phyloP scores from a whole-genome alignment of 2,329 filamentous ascomycete species.

The Claviceps pazoutovae region DNA sequence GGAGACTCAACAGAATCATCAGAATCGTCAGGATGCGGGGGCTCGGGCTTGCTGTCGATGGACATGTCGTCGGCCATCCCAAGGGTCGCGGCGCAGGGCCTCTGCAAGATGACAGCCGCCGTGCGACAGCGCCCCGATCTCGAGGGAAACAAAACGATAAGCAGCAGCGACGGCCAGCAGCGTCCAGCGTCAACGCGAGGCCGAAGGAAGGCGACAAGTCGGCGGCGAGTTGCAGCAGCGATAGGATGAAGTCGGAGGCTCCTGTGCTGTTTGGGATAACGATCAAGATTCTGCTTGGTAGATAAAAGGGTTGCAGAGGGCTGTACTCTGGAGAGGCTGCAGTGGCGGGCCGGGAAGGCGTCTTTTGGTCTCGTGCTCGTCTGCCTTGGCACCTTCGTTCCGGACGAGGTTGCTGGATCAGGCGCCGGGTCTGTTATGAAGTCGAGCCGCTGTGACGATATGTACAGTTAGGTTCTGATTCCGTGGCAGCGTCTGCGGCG shows the following conservation, averaged over 20 bases:
- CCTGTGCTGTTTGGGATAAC: slow-evolving; percentile 5
- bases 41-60: slow-evolving; percentile 34
- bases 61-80: slow-evolving; percentile 56
- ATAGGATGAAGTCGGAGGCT: slow-evolving; percentile 5
- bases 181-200: slow-evolving; percentile 1
- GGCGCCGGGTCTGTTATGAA: neutral
- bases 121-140: slow-evolving; percentile 22
- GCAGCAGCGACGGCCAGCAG: slow-evolving; percentile 10
- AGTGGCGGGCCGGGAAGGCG: neutral
- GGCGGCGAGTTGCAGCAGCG: neutral
- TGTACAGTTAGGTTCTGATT: slow-evolving; percentile 6
- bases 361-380: neutral
- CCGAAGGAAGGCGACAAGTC: neutral
- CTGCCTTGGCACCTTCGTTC: neutral
- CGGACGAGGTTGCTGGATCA: neutral
- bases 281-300: slow-evolving; percentile 7
- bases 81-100: slow-evolving; percentile 22
- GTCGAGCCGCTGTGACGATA: neutral
- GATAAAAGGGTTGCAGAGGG: slow-evolving; percentile 3
- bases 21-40: slow-evolving; percentile 36
- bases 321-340: neutral
- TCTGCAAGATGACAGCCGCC: slow-evolving; percentile 20
- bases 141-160: slow-evolving; percentile 18
- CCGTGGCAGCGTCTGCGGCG: slow-evolving; percentile 17
- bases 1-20: slow-evolving; percentile 49